These are phyloP conservation scores for Pichia cabralensis DNA, from an alignment of 805 yeast genomes.

Conservation along the genomic window DNA sequence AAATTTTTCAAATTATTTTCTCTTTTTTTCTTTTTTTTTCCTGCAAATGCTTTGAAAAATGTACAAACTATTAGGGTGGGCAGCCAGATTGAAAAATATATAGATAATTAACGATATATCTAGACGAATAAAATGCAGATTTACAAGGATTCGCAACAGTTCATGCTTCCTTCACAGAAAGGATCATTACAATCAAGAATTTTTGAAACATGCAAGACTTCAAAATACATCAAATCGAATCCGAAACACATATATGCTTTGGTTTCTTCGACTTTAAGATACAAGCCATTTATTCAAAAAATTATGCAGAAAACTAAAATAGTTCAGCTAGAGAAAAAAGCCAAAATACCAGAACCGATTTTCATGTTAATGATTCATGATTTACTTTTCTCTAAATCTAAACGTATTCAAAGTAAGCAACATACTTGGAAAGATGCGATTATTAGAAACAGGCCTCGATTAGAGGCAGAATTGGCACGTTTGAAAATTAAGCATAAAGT, in stretches of 20 bases:
- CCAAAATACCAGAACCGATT: slow-evolving; percentile 40
- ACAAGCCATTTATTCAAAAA: slow-evolving; percentile 50
- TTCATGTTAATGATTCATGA: slow-evolving; percentile 72
- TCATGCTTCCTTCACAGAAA: slow-evolving; percentile 28
- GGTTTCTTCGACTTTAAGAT: slow-evolving; percentile 67
- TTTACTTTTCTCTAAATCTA: slow-evolving; percentile 59
- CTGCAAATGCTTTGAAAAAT: too few species aligned
- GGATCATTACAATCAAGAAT: slow-evolving; percentile 49
- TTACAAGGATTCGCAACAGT: slow-evolving; percentile 34
- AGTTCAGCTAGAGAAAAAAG: slow-evolving; percentile 38
- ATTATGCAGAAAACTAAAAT: slow-evolving; percentile 62
- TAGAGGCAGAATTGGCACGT: slow-evolving; percentile 73
- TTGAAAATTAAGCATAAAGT: slow-evolving; percentile 67
- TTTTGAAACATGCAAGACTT: slow-evolving; percentile 37
- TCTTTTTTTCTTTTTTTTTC: too few species aligned
- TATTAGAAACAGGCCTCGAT: slow-evolving; percentile 66
- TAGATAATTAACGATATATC: background rate
- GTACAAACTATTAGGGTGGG: too few species aligned
- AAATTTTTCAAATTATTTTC: too few species aligned
- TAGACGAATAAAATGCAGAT: slow-evolving; percentile 23
- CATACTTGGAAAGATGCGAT: slow-evolving; percentile 78
- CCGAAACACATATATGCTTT: slow-evolving; percentile 86
- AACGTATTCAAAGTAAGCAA: slow-evolving; percentile 83
- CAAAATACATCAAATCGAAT: slow-evolving; percentile 40
- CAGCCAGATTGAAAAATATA: too few species aligned